Evolutionary conservation across 2,329 filamentous ascomycete genomes (phyloP).

Genomic region (Fusarium clavum): DNA sequence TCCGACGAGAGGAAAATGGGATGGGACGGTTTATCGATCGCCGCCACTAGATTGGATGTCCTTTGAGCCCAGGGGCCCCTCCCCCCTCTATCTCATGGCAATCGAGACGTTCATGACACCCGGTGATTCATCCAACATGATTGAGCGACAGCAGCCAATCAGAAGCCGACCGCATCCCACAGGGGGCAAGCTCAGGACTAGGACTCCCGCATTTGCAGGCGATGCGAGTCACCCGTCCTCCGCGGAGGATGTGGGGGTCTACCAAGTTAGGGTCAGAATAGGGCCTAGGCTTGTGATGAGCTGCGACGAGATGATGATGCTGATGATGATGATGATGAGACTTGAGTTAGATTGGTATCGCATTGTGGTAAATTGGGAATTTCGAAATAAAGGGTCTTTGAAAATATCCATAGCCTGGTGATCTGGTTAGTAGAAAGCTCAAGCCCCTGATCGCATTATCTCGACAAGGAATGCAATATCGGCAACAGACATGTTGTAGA

Average conservation of each 20-base stretch:
- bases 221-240: slow-evolving; percentile 65
- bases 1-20: slow-evolving; percentile 3
- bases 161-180: slow-evolving; percentile 50
- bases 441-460: background rate
- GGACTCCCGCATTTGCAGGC: slow-evolving; percentile 25
- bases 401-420: background rate
- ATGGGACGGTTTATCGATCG: slow-evolving; percentile 27
- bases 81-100: slow-evolving; percentile 21
- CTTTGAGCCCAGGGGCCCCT: slow-evolving; percentile 11
- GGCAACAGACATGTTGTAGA: background rate
- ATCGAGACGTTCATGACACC: slow-evolving; percentile 34
- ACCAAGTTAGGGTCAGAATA: slow-evolving; percentile 8
- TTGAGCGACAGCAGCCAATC: slow-evolving; percentile 45
- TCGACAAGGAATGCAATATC: slow-evolving; percentile 18
- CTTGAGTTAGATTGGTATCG: background rate
- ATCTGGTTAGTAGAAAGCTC: background rate
- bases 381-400: background rate
- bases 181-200: slow-evolving; percentile 33
- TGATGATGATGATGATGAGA: slow-evolving; percentile 10
- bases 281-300: slow-evolving; percentile 1
- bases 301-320: slow-evolving; percentile 1
- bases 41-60: slow-evolving; percentile 28
- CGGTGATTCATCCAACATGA: slow-evolving; percentile 41
- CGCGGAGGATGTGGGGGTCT: slow-evolving; percentile 22
- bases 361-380: background rate